phyloP scores from a whole-genome alignment of 1,284 basidiomycete species.

The Trichosporon coremiiforme region DNA sequence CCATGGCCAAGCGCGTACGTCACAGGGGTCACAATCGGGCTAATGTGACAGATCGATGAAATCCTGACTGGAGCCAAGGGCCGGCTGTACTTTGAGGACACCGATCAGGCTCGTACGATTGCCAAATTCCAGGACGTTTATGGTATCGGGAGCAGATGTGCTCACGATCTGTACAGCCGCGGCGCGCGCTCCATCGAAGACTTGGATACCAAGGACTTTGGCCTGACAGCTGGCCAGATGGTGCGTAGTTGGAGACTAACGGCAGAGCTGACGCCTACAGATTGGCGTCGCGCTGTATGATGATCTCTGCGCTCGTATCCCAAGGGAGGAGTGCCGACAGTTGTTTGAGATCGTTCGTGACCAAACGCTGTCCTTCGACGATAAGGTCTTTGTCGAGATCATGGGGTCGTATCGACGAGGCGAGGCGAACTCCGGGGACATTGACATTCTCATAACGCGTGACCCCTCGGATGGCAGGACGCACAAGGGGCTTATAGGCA shows the following conservation, averaged over 20 bases:
- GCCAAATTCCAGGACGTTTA: slow-evolving; percentile 74
- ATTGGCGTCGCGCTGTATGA: slow-evolving; percentile 78
- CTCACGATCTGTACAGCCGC: slow-evolving; percentile 70
- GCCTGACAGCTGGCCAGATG: slow-evolving; percentile 66
- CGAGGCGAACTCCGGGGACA: slow-evolving; percentile 77
- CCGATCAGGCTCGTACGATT: slow-evolving; percentile 40
- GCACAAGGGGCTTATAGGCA: slow-evolving; percentile 64
- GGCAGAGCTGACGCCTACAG: slow-evolving; percentile 29
- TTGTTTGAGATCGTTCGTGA: slow-evolving; percentile 72
- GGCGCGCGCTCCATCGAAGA: slow-evolving; percentile 80
- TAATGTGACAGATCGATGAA: slow-evolving; percentile 49
- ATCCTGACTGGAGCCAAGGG: slow-evolving; percentile 45
- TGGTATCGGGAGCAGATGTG: slow-evolving; percentile 71
- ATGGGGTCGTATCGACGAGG: slow-evolving; percentile 90
- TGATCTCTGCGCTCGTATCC: slow-evolving; percentile 73
- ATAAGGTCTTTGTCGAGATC: slow-evolving; percentile 71
- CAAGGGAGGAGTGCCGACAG: slow-evolving; percentile 71
- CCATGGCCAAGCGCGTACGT: slow-evolving; percentile 71
- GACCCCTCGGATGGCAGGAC: slow-evolving; percentile 69
- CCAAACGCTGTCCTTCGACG: slow-evolving; percentile 71
- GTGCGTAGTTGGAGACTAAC: slow-evolving; percentile 33
- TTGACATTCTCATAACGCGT: slow-evolving; percentile 83
- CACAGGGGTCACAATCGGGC: not conserved
- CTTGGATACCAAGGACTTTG: slow-evolving; percentile 58
- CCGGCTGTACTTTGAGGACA: slow-evolving; percentile 49